Percentiles rank a stretch among this genome's conserved stretches.
phyloP scores from a whole-genome alignment of 2,329 filamentous ascomycete genomes.

The Xylariomycetidae sp. region DNA sequence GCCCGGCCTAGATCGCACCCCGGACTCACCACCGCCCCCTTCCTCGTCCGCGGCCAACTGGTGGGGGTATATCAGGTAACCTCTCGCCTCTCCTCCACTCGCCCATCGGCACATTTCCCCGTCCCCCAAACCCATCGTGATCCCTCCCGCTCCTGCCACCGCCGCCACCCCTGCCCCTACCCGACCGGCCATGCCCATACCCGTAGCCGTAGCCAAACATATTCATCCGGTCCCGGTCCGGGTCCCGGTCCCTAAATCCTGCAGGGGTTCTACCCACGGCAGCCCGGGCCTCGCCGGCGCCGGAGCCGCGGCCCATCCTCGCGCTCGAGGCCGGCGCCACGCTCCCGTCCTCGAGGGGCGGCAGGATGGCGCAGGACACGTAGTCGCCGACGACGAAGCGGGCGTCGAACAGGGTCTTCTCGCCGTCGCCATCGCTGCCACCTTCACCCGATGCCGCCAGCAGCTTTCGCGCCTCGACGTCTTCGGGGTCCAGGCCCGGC shows the following conservation, averaged over 20 bases:
- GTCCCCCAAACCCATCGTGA: too few species aligned
- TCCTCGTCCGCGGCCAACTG: constrained; percentile 33
- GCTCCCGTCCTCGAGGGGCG: constrained; percentile 68
- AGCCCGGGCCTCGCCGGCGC: constrained; percentile 30
- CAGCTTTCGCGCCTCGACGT: constrained; percentile 27
- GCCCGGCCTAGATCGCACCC: too few species aligned
- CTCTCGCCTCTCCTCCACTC: constrained; percentile 66
- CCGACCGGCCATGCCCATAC: constrained; percentile 24
- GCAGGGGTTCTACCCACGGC: constrained; percentile 17
- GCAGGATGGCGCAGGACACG: constrained; percentile 75
- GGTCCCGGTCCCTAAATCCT: constrained; percentile 12
- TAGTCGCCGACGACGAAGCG: constrained; percentile 88
- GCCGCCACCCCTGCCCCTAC: constrained; percentile 31
- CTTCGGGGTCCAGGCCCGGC: constrained; percentile 32
- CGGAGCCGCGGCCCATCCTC: constrained; percentile 37
- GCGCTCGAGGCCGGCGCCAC: constrained; percentile 60
- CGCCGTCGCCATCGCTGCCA: constrained; percentile 48
- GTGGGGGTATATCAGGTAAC: constrained; percentile 46
- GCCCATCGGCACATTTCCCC: constrained; percentile 43
- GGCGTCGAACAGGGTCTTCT: constrained; percentile 71
- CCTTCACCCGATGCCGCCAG: constrained; percentile 24
- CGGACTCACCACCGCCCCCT: too few species aligned
- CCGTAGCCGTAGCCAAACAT: constrained; percentile 31
- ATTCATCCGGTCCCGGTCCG: constrained; percentile 14
- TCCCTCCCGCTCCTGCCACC: constrained; percentile 29